Conservation (phyloP, 208 protist genomes). For the Leishmania aethiopica region DNA sequence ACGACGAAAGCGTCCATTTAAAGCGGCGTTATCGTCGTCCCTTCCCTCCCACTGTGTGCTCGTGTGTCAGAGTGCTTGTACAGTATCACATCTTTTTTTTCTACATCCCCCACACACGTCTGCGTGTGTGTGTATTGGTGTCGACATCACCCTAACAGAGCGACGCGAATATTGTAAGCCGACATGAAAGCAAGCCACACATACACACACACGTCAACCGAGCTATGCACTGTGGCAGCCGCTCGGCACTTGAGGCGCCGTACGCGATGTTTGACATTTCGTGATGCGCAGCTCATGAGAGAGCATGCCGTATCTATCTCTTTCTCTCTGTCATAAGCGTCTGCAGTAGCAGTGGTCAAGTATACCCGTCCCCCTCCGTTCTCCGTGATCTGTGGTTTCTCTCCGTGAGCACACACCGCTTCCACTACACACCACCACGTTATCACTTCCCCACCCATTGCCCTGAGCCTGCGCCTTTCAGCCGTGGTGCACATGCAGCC, state of each 20-base stretch:
- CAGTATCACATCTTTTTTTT: background rate
- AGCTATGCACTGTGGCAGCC: background rate
- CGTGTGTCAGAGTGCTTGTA: background rate
- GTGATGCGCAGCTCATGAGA: background rate
- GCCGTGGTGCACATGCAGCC: background rate
- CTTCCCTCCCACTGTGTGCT: background rate
- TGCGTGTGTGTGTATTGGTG: background rate
- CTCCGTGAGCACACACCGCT: background rate
- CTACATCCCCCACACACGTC: too few relatives aligned
- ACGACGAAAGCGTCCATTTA: background rate
- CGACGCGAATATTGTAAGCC: background rate
- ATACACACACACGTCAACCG: background rate
- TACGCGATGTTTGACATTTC: background rate
- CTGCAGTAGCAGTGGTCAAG: too few relatives aligned
- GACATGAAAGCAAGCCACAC: background rate
- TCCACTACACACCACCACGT: background rate
- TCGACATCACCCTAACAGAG: background rate
- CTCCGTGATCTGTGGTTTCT: background rate
- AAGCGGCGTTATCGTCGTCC: background rate
- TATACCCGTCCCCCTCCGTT: too few relatives aligned
- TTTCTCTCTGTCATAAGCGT: background rate
- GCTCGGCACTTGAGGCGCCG: background rate
- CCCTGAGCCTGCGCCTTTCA: background rate
- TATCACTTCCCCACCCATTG: background rate
- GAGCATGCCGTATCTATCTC: background rate